Evolutionary conservation across 148 eudicot genomes (phyloP).

Genomic region (Bassia scoparia): DNA sequence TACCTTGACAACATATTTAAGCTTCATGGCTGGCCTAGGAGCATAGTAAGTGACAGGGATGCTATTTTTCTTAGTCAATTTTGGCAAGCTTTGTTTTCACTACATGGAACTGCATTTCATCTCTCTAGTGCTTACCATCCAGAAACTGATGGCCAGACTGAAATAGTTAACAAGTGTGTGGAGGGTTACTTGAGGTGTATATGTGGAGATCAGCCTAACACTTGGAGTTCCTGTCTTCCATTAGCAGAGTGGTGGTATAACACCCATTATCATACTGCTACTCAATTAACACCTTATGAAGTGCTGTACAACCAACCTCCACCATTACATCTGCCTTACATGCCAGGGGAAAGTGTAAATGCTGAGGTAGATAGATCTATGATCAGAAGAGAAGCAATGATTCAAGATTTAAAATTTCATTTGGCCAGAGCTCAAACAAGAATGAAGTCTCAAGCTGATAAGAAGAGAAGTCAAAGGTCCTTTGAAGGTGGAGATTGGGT

Average conservation of each 20-base stretch:
- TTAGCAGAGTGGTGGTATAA: background rate
- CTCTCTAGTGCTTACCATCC: background rate
- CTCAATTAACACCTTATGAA: background rate
- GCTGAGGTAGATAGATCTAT: no score
- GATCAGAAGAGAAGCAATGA: no score
- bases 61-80: background rate
- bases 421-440: no score
- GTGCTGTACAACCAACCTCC: background rate
- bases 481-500: no score
- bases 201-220: background rate
- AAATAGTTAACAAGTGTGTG: background rate
- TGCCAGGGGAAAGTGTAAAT: no score
- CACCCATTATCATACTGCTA: background rate
- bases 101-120: background rate
- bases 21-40: background rate
- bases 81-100: no score
- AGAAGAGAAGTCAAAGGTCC: no score
- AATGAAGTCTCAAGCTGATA: no score
- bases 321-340: no score
- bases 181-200: background rate
- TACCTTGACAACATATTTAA: background rate
- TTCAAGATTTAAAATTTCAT: no score
- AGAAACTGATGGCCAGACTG: background rate
- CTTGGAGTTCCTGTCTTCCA: background rate
- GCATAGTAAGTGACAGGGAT: background rate